Base-by-base conservation (phyloP, 768 basidiomycete species). In the Suillus placidus region DNA sequence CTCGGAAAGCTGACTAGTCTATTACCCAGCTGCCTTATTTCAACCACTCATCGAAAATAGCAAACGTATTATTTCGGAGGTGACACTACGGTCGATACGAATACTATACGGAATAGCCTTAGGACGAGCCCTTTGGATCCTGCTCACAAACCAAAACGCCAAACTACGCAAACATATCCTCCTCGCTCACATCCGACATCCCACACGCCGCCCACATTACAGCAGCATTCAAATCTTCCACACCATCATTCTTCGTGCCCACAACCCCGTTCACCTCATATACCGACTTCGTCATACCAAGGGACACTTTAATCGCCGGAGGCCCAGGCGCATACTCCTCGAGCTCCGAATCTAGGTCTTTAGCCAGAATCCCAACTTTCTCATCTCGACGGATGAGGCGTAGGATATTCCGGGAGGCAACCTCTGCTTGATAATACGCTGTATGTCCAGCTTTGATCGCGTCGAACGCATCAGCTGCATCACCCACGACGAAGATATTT, bases 391-490 rank as follows among this genome's bases (percentile, higher is more conserved):
- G 30, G 14, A 88, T 78, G 16, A 88, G 82, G 57, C 70, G 73
- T 7, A 87, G 55, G 35, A 89, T 76, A 64, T 89, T 89, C n/a
- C 79, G 70, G 35, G 84, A 86, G 0, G 87, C 87, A 13, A 87
- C 74, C 61, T 83, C 73, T 72, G 66, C 82, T 78, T 87, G 86
- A 43, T 76, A 79, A 69, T 84, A 83, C 2, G 86, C 85, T 38
- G 78, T 86, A 66, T 87, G 84, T 0, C 87, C 88, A 14, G 88
- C 87, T 30, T 85, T 81, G 30, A 85, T 82, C 0, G 87, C 88
- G 7, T 87, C 87, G 65, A 87, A 88, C 6, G 86, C 86, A 71
- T 89, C 87, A 1, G 87, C 88, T 0, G 83, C 81, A 62, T 90
- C 88, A 9, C 88, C 88, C 7, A 88, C 74, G 10, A 83, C 87